Base-by-base conservation (phyloP, 352 stramenopile species). In the Phytopythium ostracodes region DNA sequence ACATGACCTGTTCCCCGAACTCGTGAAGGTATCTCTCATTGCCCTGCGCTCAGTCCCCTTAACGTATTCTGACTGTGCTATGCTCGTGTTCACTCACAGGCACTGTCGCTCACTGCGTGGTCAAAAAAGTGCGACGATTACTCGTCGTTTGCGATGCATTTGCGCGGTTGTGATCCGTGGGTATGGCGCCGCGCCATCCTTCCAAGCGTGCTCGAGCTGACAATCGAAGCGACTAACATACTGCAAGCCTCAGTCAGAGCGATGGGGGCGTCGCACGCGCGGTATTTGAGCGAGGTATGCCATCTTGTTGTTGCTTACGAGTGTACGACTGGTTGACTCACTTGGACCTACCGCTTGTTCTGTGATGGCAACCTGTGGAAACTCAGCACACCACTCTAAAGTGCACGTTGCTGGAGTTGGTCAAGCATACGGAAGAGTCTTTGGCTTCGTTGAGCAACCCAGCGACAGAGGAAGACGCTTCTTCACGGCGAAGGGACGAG, bases 351-450 rank as follows among this genome's bases (percentile, higher is more conserved):
- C 29, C 7, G 29, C 29, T 33, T 33, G 29, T 20, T 29, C n/a
- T 65, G 18, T 54, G 20, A 17, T 44, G 52, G 33, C n/a, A 33
- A 35, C n/a, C 9, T n/a, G 14, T 4, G 3, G 24, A 52, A 17
- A 18, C 42, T 10, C 49, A 87, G 77, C 73, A 85, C 54, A 85
- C 75, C 3, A 70, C 72, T 20, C 40, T 87, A 38, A 66, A 71
- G 47, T 71, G 66, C 60, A 70, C 81, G 29, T 4, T 85, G 18
- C 63, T 79, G 50, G 71, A 80, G 61, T 51, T 85, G 24, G 59
- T 85, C 3, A 33, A 40, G 5, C 68, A 84, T 44, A 18, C 76
- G 0, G 24, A 75, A 17, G 56, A 51, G 43, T 85, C 67, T 0
- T 59, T 69, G n/a, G 14, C 42, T 8, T 27, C 35, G 5, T 56